phyloP scores from a whole-genome alignment of 2,329 filamentous ascomycete genomes.

The Colletotrichum horii region DNA sequence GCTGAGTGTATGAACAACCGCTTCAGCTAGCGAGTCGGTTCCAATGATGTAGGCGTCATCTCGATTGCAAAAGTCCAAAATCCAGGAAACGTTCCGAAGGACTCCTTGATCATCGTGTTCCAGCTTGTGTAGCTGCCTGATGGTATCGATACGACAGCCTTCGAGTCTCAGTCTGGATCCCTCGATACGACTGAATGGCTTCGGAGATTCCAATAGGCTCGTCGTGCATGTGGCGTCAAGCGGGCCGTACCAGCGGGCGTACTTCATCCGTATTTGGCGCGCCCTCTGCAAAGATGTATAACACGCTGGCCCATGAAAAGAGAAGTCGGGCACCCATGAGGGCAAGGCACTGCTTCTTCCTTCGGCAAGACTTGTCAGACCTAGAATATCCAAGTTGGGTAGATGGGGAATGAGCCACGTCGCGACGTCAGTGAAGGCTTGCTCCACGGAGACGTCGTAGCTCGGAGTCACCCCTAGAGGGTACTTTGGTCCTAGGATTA shows the following conservation, averaged over 20 bases:
- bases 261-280: not conserved
- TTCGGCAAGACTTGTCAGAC: not conserved
- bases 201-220: not conserved
- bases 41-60: not conserved
- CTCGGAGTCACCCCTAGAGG: not conserved
- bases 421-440: not conserved
- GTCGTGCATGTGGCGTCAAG: not conserved
- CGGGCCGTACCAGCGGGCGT: not conserved
- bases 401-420: not conserved
- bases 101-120: not conserved
- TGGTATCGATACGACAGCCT: not conserved
- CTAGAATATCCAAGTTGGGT: constrained; percentile 5
- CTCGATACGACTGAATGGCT: not conserved
- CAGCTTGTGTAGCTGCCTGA: not conserved
- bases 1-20: not conserved
- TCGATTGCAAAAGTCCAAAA: not conserved
- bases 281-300: not conserved
- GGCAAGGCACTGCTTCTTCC: not conserved
- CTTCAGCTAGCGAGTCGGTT: not conserved
- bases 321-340: constrained; percentile 9
- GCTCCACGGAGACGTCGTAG: not conserved
- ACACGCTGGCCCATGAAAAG: not conserved
- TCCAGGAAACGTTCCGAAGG: not conserved
- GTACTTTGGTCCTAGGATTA: not conserved
- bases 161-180: not conserved